phyloP scores from a whole-genome alignment of 345 rosid species.

The Citrus inodora region DNA sequence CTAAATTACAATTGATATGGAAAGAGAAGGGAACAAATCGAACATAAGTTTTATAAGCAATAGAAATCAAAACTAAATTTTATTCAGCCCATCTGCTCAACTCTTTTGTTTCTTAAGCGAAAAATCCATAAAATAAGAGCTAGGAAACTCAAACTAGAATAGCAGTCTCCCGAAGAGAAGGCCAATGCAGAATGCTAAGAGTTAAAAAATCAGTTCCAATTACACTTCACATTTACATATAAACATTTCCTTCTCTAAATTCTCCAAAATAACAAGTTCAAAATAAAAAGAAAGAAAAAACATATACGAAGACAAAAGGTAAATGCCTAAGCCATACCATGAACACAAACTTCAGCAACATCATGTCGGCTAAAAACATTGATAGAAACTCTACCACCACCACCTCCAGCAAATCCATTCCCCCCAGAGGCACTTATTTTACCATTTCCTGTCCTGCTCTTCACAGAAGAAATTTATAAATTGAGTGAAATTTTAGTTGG shows the following conservation, averaged over 20 bases:
- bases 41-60: too few relatives aligned
- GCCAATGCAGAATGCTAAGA: neutral
- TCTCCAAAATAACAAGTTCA: neutral
- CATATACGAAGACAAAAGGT: neutral
- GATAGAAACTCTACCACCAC: slow-evolving; percentile 68
- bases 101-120: neutral
- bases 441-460: slow-evolving; percentile 57
- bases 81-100: neutral
- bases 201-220: neutral
- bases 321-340: slow-evolving; percentile 37
- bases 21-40: too few relatives aligned
- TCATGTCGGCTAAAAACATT: slow-evolving; percentile 72
- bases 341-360: slow-evolving; percentile 39
- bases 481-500: neutral
- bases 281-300: neutral
- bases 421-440: slow-evolving; percentile 61
- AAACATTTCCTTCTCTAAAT: neutral
- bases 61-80: too few relatives aligned
- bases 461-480: slow-evolving; percentile 16
- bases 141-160: too few relatives aligned
- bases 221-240: too few relatives aligned
- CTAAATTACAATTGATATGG: too few relatives aligned
- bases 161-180: neutral
- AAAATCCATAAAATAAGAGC: neutral
- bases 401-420: slow-evolving; percentile 74